phyloP scores from a whole-genome alignment of 352 stramenopile species.

The Globisporangium parvum region DNA sequence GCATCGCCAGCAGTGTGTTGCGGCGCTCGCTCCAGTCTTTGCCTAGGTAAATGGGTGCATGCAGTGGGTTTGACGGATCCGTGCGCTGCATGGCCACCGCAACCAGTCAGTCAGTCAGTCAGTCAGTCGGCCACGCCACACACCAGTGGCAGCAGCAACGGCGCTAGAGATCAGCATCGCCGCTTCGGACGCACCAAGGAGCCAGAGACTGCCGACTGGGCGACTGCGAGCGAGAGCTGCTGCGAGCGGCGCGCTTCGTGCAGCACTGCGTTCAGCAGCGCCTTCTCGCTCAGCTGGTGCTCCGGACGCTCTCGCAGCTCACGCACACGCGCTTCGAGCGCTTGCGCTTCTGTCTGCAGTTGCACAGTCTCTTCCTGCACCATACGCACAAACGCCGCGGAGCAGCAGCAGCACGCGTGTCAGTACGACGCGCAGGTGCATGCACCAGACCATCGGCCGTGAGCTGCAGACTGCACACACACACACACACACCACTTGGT shows the following conservation, averaged over 20 bases:
- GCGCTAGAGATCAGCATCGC: neutral
- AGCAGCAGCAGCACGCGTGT: neutral
- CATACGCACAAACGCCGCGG: too few relatives aligned
- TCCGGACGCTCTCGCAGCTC: constrained; percentile 20
- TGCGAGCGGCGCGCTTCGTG: constrained; percentile 22
- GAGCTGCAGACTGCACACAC: too few relatives aligned
- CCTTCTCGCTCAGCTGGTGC: constrained; percentile 11
- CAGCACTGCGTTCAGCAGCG: constrained; percentile 9
- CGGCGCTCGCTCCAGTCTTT: constrained; percentile 20
- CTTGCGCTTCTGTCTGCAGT: constrained; percentile 23
- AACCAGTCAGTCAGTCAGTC: too few relatives aligned
- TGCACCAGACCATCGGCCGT: neutral
- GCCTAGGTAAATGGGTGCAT: constrained; percentile 36
- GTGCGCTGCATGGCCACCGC: neutral
- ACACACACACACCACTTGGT: too few relatives aligned
- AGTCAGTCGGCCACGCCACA: too few relatives aligned
- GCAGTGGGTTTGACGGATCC: constrained; percentile 16
- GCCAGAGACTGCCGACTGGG: constrained; percentile 28
- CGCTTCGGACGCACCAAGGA: constrained; percentile 12
- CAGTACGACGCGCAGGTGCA: neutral
- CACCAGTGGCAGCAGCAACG: too few relatives aligned
- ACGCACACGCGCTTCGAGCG: constrained; percentile 23
- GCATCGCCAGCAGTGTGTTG: constrained; percentile 24
- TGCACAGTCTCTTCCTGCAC: constrained; percentile 30
- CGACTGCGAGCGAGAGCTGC: constrained; percentile 23